Base-by-base conservation (phyloP, 768 basidiomycete species). In the Mycena rebaudengoi region DNA sequence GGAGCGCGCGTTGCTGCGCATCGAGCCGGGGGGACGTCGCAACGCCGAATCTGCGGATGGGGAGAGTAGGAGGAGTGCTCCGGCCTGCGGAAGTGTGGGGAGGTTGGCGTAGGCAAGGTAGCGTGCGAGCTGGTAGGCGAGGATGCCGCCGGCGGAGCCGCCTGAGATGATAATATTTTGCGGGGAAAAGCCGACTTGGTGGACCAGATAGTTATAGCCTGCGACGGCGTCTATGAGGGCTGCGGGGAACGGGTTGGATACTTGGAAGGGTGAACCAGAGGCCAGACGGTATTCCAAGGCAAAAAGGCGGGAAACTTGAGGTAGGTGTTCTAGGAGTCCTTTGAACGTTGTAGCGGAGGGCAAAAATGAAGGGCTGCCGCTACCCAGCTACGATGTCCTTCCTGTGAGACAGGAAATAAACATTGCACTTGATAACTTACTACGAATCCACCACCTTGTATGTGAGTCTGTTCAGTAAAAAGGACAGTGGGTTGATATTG, bases 131-230 rank as follows among this genome's bases (percentile, higher is more conserved):
- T 77, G 75, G 13, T 82, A 62, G 0, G 80, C 82, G 28, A 88
- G 74, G 63, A 84, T 80, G 1, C 80, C 87, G 0, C 88, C 88
- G 0, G 88, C 85, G 1, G 85, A 86, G 46, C 88, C 86, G 7
- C 87, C 87, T 5, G 70, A 67, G 7, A 88, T 53, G 60, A 85
- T 75, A 58, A 88, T 80, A 54, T 84, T 74, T 21, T 58, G 23
- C 1, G 85, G 78, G 5, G 64, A 50, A 69, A 86, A 83, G 0
- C 80, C 78, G 29, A 83, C 69, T 14, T 62, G 69, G 14, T 81
- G 67, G 28, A 85, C 72, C 25, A 89, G 82, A 75, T 88, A 85
- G 12, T 75, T 46, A 62, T 85, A 88, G 4, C 82, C 85, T 0
- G 84, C 79, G 11, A 87, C 45, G 2, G 77, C 83, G 67, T 88